phyloP scores from a whole-genome alignment of 2,329 filamentous ascomycete species.

The Mycogone perniciosa region DNA sequence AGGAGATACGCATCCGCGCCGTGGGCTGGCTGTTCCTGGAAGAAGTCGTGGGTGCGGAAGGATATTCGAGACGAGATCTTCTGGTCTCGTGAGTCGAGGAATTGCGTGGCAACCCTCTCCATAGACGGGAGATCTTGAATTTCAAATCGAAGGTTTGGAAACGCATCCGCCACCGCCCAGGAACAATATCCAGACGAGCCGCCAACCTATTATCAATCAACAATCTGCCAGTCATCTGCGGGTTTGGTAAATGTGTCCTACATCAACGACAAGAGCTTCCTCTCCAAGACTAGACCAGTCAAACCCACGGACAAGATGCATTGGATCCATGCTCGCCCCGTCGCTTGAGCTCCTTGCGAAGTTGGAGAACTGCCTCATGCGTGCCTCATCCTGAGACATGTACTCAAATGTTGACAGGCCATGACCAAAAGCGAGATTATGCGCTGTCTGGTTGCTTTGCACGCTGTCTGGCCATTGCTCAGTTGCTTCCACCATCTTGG shows the following conservation, averaged over 20 bases:
- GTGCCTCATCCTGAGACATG: too few relatives aligned
- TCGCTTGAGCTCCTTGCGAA: too few relatives aligned
- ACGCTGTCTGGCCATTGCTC: neutral
- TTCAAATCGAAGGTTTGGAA: slow-evolving; percentile 25
- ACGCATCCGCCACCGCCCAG: slow-evolving; percentile 24
- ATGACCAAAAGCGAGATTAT: neutral
- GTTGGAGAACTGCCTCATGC: too few relatives aligned
- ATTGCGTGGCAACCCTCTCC: slow-evolving; percentile 10
- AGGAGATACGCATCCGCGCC: slow-evolving; percentile 36
- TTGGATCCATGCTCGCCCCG: too few relatives aligned
- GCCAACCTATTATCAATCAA: slow-evolving; percentile 15
- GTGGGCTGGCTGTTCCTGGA: slow-evolving; percentile 18
- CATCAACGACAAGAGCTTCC: too few relatives aligned
- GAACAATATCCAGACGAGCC: slow-evolving; percentile 28
- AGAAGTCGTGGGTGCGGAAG: slow-evolving; percentile 20
- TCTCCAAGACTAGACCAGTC: too few relatives aligned
- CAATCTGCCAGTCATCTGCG: too few relatives aligned
- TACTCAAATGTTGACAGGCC: too few relatives aligned
- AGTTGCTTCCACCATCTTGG: neutral
- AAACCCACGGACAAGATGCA: too few relatives aligned
- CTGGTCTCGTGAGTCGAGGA: neutral
- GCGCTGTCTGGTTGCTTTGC: neutral
- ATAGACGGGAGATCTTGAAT: slow-evolving; percentile 24
- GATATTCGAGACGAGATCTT: slow-evolving; percentile 11
- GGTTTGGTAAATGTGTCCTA: too few relatives aligned